Base-by-base conservation (phyloP, 2,329 filamentous ascomycete species). In the Ophiostoma ulmi region DNA sequence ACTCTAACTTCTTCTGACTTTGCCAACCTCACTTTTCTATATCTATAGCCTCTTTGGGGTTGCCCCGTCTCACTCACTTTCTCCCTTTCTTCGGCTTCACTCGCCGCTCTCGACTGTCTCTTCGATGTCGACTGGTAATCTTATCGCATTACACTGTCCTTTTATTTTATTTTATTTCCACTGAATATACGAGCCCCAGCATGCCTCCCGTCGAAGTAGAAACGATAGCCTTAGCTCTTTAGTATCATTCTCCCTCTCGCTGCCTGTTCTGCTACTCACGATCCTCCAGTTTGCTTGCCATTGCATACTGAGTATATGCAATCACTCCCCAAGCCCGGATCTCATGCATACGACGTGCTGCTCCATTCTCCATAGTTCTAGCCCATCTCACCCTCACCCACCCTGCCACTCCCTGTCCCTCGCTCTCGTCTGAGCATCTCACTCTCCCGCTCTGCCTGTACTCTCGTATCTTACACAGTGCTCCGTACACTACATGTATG, bases 21-120 rank as follows among this genome's bases (percentile, higher is more conserved):
- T 67, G n/a, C 48, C 39, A 67, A 67, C 65, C 65, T 67, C 65
- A 67, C 65, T 67, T 67, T 67, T 67, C 64, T 44, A 38, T 39
- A 36, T 67, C 64, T 44, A 26, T 38, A 66, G 64, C 64, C n/a
- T 66, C 64, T 38, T 41, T 66, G 36, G 17, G 22, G n/a, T 66
- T 41, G 8, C 8, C 64, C 64, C 22, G 20, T 67, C n/a, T 44
- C 61, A 14, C 61, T 64, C 31, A 36, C 61, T 44, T 67, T 39
- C 65, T 67, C 65, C 65, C 65, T 48, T 22, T 26, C 65, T 39
- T 66, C 64, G 64, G 64, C 38, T 38, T 66, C 7, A 38, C 64
- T 66, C 20, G 63, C 63, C 36, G 63, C 63, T 41, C 64, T 66
- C 64, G 64, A 41, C 65, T 22, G 22, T 31, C 64, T 22, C 64